Evolutionary conservation across 306 rosid species (phyloP).

Genomic region (Fragaria ananassa): DNA sequence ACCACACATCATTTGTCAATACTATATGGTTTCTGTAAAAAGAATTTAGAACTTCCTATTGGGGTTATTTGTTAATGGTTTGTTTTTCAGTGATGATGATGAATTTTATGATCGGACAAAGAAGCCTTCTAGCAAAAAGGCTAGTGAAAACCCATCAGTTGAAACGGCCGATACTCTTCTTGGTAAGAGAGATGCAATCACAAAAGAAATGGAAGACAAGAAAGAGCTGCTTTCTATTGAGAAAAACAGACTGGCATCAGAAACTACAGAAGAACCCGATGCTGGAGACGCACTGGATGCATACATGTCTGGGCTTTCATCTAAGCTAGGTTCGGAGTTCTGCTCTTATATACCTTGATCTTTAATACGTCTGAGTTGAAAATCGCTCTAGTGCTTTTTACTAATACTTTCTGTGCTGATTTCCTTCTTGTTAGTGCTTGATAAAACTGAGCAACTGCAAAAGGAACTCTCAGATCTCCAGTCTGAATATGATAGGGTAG

Average conservation of each 20-base stretch:
- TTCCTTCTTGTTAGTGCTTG: constrained; percentile 55
- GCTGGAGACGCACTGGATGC: constrained; percentile 79
- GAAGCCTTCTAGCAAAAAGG: constrained; percentile 52
- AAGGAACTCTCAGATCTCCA: constrained; percentile 72
- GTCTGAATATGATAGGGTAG: constrained; percentile 72
- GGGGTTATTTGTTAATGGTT: constrained; percentile 11
- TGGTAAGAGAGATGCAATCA: constrained; percentile 72
- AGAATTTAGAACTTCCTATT: neutral
- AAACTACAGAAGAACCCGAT: constrained; percentile 40
- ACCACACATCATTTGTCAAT: neutral
- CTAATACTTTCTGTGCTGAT: constrained; percentile 26
- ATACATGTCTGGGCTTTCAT: constrained; percentile 88
- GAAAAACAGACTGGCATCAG: constrained; percentile 45
- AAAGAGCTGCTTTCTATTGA: constrained; percentile 61
- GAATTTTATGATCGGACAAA: constrained; percentile 93
- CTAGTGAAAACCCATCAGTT: constrained; percentile 56
- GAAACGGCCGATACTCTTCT: constrained; percentile 93
- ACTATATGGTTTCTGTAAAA: neutral
- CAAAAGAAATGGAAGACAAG: constrained; percentile 59
- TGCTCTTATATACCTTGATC: neutral
- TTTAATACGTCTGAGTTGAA: neutral
- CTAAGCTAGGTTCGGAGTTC: constrained; percentile 71
- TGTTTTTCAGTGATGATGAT: constrained; percentile 74
- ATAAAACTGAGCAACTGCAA: constrained; percentile 61
- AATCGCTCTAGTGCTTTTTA: neutral